These are phyloP conservation scores for Xenosphaeropsis pyriputrescens DNA, from an alignment of 2,329 filamentous ascomycete genomes.

Conservation along the genomic window DNA sequence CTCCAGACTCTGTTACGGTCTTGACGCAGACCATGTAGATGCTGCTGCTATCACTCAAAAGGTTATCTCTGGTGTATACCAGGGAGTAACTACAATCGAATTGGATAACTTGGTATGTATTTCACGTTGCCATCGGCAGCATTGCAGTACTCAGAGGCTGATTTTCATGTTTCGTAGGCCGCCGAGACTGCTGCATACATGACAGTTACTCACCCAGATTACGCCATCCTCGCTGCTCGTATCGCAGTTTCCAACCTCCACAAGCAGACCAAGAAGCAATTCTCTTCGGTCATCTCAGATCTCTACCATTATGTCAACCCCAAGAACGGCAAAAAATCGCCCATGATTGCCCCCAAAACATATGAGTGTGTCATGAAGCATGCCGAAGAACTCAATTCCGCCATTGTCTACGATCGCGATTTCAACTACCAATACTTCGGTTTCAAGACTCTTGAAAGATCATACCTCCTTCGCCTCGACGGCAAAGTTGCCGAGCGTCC, in stretches of 20 bases:
- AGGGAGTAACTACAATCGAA: constrained; percentile 92
- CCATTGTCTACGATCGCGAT: constrained; percentile 97
- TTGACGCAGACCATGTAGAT: constrained; percentile 91
- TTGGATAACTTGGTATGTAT: constrained; percentile 82
- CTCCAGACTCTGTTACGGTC: constrained; percentile 91
- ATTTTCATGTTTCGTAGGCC: constrained; percentile 39
- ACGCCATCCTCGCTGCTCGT: constrained; percentile 93
- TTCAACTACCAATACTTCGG: constrained; percentile 99
- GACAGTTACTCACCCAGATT: constrained; percentile 98
- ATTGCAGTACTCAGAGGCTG: no score
- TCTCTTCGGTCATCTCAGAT: constrained; percentile 87
- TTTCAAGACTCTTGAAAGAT: constrained; percentile 97
- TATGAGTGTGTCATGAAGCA: constrained; percentile 93
- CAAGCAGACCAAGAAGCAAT: constrained; percentile 99
- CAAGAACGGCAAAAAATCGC: constrained; percentile 67
- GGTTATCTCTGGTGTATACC: constrained; percentile 98
- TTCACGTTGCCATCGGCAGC: no score
- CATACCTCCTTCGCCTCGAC: constrained; percentile 88
- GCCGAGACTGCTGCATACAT: constrained; percentile 99
- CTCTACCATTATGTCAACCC: constrained; percentile 95
- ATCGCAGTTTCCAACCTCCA: constrained; percentile 99
- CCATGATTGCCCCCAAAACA: constrained; percentile 88
- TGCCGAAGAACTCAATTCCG: constrained; percentile 93
- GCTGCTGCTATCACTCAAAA: constrained; percentile 97
- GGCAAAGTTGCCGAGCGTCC: constrained; percentile 95